Base-by-base conservation (phyloP, 306 rosid species). In the Vigna angularis region DNA sequence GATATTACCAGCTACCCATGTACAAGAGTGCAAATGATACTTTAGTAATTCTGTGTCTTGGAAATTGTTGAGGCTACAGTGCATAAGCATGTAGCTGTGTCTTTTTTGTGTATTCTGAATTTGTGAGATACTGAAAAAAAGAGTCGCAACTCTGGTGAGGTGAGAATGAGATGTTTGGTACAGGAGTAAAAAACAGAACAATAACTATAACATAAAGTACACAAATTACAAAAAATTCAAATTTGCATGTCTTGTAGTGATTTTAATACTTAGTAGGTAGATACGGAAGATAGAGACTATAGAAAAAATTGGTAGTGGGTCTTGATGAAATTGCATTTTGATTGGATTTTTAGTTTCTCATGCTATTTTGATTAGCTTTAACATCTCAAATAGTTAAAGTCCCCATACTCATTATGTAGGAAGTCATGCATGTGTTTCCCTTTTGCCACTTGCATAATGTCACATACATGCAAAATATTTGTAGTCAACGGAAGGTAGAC, bases 371-470 rank as follows among this genome's bases (percentile, higher is more conserved):
- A 59, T 62, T 47, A 70, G 70, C 49, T 47, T 59, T 8, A 22
- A 59, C 30, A 10, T 51, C 30, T 13, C 30, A 62, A 71, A 45
- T 47, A 79, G 18, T 32, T 32, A 59, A 48, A 61, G 7, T 16
- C 18, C 32, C 4, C 80, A 9, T 51, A 53, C 24, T 9, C 65
- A 16, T 18, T 26, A 18, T 44, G 44, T 52, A 45, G 28, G 26
- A 78, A 57, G 53, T 51, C 78, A 72, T 79, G 38, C 15, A 32
- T 44, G 69, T 42, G 11, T 65, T 73, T 34, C 64, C 26, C 16
- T 48, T 67, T 45, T 13, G 50, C 5, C 64, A 22, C 67, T 52
- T 13, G 10, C 38, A 57, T 53, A 45, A 64, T 30, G 24, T 30
- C 13, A 34, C 7, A 5, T 34, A 5, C 38, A 34, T 5, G 7